A percentile compares a stretch with the other conserved stretches of the same genome.
phyloP scores from a whole-genome alignment of 495 filamentous ascomycete species.

The Hapsidospora chrysogenum region DNA sequence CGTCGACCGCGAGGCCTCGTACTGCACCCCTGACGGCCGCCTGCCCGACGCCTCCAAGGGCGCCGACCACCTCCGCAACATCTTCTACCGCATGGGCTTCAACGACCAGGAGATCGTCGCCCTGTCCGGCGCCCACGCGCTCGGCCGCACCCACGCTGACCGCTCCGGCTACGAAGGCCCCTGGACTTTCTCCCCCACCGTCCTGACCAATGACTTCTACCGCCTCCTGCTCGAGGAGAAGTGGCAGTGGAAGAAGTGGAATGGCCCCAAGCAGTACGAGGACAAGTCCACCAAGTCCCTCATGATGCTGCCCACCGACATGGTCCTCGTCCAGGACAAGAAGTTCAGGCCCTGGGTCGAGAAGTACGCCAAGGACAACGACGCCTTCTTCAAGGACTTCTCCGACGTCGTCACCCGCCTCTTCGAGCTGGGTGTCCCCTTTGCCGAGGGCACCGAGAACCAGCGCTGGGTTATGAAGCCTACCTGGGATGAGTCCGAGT shows the following conservation, averaged over 20 bases:
- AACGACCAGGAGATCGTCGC: conserved; percentile 94
- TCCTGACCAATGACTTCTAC: conserved; percentile 91
- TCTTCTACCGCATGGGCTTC: conserved; percentile 98
- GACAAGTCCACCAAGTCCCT: conserved; percentile 70
- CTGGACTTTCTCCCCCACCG: conserved; percentile 92
- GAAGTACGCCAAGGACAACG: conserved; percentile 83
- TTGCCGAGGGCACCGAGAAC: conserved; percentile 47
- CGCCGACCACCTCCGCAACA: conserved; percentile 67
- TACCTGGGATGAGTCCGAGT: conserved; percentile 15
- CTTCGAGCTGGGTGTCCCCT: conserved; percentile 91
- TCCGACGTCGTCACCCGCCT: conserved; percentile 59
- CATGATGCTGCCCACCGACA: conserved; percentile 96
- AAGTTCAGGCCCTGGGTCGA: conserved; percentile 70
- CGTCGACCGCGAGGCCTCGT: conserved; percentile 60
- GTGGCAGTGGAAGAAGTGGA: conserved; percentile 88
- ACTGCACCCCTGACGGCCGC: conserved; percentile 89
- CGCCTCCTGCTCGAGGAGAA: conserved; percentile 76
- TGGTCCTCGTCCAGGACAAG: conserved; percentile 79
- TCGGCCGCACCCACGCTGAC: conserved; percentile 83
- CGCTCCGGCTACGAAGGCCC: conserved; percentile 76
- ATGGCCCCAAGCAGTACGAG: conserved; percentile 67
- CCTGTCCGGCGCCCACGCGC: conserved; percentile 74
- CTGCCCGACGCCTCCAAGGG: conserved; percentile 78
- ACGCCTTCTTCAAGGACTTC: conserved; percentile 90
- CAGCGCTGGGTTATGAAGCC: conserved; percentile 62